Percentiles rank a stretch among this genome's conserved stretches.
These are phyloP conservation scores for Licmophora abbreviata DNA, from an alignment of 108 stramenopile species.

Conservation along the genomic window DNA sequence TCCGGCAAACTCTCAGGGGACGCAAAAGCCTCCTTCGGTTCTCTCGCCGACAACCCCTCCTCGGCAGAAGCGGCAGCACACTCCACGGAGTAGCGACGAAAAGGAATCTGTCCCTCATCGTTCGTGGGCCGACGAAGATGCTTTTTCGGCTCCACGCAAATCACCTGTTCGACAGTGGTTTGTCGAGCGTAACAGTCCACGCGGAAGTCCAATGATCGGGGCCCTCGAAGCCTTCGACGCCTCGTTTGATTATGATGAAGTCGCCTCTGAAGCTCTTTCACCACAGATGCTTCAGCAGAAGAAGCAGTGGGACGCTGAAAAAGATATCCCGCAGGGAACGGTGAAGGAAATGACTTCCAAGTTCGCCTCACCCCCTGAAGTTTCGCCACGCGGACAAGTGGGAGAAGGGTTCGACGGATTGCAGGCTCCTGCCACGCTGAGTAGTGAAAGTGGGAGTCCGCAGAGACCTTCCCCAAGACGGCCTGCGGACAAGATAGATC, in stretches of 20 bases:
- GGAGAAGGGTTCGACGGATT: background rate
- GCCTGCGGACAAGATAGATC: background rate
- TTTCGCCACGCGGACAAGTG: too few species aligned
- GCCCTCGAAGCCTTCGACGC: too few species aligned
- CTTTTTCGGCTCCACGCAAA: too few species aligned
- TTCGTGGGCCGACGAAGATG: background rate
- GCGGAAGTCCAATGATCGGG: conserved; percentile 10
- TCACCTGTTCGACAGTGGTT: conserved; percentile 27
- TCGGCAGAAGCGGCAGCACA: background rate
- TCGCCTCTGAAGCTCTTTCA: background rate
- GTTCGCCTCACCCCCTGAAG: background rate
- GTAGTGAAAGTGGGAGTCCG: background rate
- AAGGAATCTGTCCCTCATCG: too few species aligned
- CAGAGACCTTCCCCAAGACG: too few species aligned
- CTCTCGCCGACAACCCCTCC: background rate
- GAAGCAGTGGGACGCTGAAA: conserved; percentile 24
- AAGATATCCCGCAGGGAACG: conserved; percentile 10
- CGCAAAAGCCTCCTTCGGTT: background rate
- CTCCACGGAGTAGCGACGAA: too few species aligned
- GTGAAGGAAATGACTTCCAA: background rate
- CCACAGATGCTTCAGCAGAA: conserved; percentile 19
- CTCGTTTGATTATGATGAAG: too few species aligned
- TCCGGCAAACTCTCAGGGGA: background rate
- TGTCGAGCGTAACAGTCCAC: conserved; percentile 14
- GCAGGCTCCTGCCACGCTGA: background rate